Percentiles rank a stretch among this genome's conserved stretches.
Conservation (phyloP, 176 grass and related monocot species). For the Tillandsia fasciculata region DNA sequence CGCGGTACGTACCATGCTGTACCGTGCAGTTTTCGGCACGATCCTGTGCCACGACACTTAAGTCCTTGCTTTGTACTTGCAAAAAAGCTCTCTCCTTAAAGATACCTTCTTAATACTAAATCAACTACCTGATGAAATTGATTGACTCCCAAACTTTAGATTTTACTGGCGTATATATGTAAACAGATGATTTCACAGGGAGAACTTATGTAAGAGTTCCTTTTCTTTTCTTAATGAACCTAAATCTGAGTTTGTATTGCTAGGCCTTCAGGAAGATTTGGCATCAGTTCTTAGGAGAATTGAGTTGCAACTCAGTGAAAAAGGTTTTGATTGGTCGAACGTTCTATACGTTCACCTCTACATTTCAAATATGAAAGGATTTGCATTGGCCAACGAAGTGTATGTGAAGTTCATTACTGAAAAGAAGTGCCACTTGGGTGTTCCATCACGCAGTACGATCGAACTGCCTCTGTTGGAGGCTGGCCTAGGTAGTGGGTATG, state of each 20-base stretch:
- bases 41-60: too few relatives aligned
- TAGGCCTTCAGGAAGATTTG: conserved; percentile 69
- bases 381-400: conserved; percentile 75
- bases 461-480: conserved; percentile 58
- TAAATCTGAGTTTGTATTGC: conserved; percentile 16
- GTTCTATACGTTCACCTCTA: conserved; percentile 92
- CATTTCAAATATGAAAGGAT: conserved; percentile 87
- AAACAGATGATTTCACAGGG: too few relatives aligned
- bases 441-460: conserved; percentile 87
- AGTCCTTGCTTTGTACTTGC: too few relatives aligned
- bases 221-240: conserved; percentile 9
- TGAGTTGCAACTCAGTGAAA: conserved; percentile 52
- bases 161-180: too few relatives aligned
- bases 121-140: not conserved
- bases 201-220: too few relatives aligned
- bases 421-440: conserved; percentile 74
- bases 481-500: conserved; percentile 57
- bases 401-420: conserved; percentile 87
- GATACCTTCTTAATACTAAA: too few relatives aligned
- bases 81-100: too few relatives aligned
- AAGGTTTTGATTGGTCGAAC: conserved; percentile 73
- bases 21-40: too few relatives aligned
- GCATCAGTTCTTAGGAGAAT: conserved; percentile 65
- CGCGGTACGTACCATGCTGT: too few relatives aligned
- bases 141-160: not conserved